phyloP scores from a whole-genome alignment of 2,329 filamentous ascomycete genomes.

The Capronia coronata region DNA sequence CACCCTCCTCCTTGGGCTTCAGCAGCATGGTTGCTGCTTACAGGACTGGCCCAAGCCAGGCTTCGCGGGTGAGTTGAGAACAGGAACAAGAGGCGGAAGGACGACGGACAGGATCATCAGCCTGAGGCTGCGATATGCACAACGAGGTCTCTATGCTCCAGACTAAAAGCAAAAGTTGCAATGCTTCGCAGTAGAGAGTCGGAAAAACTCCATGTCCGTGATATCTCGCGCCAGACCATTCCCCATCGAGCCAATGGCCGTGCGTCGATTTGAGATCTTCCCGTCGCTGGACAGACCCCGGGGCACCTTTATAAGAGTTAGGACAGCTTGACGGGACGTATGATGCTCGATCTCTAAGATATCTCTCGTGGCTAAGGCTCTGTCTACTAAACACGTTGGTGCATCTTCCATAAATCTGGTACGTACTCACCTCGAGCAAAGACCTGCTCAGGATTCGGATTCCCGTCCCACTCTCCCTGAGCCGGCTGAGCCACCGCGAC shows the following conservation, averaged over 20 bases:
- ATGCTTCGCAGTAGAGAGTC: background rate
- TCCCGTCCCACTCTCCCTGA: background rate
- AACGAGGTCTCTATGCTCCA: background rate
- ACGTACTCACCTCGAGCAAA: too few species aligned
- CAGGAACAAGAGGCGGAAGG: background rate
- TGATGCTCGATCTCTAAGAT: too few species aligned
- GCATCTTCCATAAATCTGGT: too few species aligned
- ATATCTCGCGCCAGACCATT: too few species aligned
- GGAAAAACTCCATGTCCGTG: too few species aligned
- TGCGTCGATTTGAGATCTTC: too few species aligned
- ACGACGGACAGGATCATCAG: background rate
- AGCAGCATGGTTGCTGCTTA: slow-evolving; percentile 28
- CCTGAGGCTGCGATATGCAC: background rate
- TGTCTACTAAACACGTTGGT: too few species aligned
- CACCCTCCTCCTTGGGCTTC: slow-evolving; percentile 27
- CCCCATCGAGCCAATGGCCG: too few species aligned
- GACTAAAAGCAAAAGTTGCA: background rate
- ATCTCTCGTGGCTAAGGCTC: too few species aligned
- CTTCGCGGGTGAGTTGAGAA: slow-evolving; percentile 1
- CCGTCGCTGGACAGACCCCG: too few species aligned
- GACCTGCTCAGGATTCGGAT: background rate
- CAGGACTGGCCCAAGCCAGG: slow-evolving; percentile 21
- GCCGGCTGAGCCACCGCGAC: background rate
- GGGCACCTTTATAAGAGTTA: too few species aligned
- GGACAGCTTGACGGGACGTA: too few species aligned